A percentile compares a stretch with the other conserved stretches of the same genome.
These are phyloP conservation scores for Pseudogymnoascus sp. DNA, from an alignment of 2,329 filamentous ascomycete species.

Conservation along the genomic window DNA sequence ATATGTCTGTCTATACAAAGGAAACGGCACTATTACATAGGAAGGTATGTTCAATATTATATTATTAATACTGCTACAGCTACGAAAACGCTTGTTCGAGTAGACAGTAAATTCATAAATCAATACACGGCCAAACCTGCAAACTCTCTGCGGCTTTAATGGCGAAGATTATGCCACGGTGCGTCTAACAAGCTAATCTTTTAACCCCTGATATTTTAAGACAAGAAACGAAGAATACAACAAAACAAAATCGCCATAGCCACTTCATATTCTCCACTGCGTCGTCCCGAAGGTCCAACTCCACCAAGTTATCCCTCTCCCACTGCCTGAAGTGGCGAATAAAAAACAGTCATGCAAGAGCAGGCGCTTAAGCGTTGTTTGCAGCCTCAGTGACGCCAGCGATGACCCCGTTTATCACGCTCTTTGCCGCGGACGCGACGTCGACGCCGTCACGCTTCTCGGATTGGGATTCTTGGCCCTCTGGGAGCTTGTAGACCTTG, in stretches of 20 bases:
- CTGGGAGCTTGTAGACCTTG: not conserved
- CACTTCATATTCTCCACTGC: not conserved
- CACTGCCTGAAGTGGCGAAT: not conserved
- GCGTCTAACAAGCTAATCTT: not conserved
- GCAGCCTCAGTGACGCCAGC: not conserved
- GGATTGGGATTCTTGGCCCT: not conserved
- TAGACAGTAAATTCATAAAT: not conserved
- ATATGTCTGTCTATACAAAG: not conserved
- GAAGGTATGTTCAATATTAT: not conserved
- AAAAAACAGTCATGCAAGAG: not conserved
- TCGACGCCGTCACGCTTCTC: not conserved
- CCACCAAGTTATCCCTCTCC: not conserved
- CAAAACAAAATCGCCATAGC: not conserved
- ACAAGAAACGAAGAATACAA: conserved; percentile 4
- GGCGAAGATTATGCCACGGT: not conserved
- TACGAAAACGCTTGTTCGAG: not conserved
- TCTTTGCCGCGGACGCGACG: not conserved
- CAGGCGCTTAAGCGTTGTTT: not conserved
- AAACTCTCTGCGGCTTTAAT: not conserved
- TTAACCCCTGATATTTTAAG: conserved; percentile 5
- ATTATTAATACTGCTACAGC: not conserved
- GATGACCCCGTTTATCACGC: not conserved
- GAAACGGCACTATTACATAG: not conserved
- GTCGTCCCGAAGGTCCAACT: not conserved
- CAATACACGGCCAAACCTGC: conserved; percentile 2